phyloP scores from a whole-genome alignment of 345 rosid species.

The Gossypium ekmanianum region DNA sequence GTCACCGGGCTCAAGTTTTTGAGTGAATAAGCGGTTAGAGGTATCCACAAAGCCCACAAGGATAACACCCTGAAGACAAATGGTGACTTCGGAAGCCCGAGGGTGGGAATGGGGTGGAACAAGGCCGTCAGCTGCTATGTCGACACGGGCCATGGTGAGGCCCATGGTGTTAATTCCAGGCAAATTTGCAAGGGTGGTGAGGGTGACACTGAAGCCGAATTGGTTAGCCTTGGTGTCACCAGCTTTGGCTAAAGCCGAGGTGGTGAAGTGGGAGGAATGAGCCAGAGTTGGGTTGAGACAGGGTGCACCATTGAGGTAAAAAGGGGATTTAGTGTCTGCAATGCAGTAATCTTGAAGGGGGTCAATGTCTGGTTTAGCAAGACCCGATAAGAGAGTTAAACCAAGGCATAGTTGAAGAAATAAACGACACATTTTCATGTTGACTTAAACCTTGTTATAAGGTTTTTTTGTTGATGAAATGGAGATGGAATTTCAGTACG shows the following conservation, averaged over 20 bases:
- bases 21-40: slow-evolving; percentile 43
- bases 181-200: slow-evolving; percentile 40
- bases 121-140: slow-evolving; percentile 39
- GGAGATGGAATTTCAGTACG: slow-evolving; percentile 5
- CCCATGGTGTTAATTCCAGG: slow-evolving; percentile 84
- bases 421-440: slow-evolving; percentile 19
- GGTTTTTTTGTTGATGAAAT: not conserved
- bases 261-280: slow-evolving; percentile 41
- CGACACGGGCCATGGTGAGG: slow-evolving; percentile 56
- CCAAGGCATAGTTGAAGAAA: slow-evolving; percentile 17
- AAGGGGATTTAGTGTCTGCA: slow-evolving; percentile 36
- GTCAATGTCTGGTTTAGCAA: slow-evolving; percentile 47
- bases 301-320: slow-evolving; percentile 48
- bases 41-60: slow-evolving; percentile 67
- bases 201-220: slow-evolving; percentile 57
- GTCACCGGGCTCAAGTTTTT: slow-evolving; percentile 50
- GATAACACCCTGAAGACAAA: slow-evolving; percentile 49
- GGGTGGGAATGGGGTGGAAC: slow-evolving; percentile 68
- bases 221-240: slow-evolving; percentile 39
- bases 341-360: slow-evolving; percentile 79
- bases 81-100: slow-evolving; percentile 72
- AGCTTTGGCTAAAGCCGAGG: slow-evolving; percentile 52
- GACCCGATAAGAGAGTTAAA: slow-evolving; percentile 36
- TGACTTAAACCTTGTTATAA: not conserved
- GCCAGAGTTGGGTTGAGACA: slow-evolving; percentile 49